Evolutionary conservation across 805 yeast species (phyloP), one percentile per base, ranked within the genome.

Genomic region (Teunomyces lycoperdinae): DNA sequence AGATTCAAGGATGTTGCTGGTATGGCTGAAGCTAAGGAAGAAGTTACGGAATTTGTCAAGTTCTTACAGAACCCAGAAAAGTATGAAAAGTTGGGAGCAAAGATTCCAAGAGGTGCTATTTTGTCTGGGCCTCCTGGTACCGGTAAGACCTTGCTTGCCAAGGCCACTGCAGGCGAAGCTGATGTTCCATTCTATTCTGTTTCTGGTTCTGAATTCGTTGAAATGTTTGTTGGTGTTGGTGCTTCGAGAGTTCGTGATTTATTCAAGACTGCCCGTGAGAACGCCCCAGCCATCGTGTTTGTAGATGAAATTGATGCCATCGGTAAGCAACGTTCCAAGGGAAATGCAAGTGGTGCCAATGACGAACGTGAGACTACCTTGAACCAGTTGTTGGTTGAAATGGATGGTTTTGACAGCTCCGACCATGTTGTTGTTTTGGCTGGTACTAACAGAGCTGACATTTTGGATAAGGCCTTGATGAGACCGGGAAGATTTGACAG

Each of bases 291-390:
- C 31, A 94, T 94, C 60, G 83, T 94, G n/a, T 95, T 94, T 58
- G 91, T 94, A 44, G 99, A 94, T 74, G 99, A 94, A 71, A 94
- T 94, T 53, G 99, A 94, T 75, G 99, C 99, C n/a, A 95, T 94
- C 62, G 99, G 99, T 60, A 89, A 90, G 61, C 89, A 90, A 40
- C 71, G 85, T 62, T 80, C 85, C n/a, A 83, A 84, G 67, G 90
- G 91, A 28, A 81, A 82, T 52, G 77, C 78, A 46, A 74, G 79
- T 45, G 94, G 96, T 47, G 89, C 95, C 24, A 89, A 92, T 62
- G 99, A 94, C 66, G 99, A 94, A 70, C 85, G 97, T 64, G 99
- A 94, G 67, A 87, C 95, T 17, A 94, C 99, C 0, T 78, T 94
- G 59, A 94, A 94, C 67, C 99, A 94, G 74, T 78, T 94, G 43